Evolutionary conservation across 441 rosid genomes (phyloP), one percentile per base, ranked within the genome.

Genomic region (Populus hybrid): DNA sequence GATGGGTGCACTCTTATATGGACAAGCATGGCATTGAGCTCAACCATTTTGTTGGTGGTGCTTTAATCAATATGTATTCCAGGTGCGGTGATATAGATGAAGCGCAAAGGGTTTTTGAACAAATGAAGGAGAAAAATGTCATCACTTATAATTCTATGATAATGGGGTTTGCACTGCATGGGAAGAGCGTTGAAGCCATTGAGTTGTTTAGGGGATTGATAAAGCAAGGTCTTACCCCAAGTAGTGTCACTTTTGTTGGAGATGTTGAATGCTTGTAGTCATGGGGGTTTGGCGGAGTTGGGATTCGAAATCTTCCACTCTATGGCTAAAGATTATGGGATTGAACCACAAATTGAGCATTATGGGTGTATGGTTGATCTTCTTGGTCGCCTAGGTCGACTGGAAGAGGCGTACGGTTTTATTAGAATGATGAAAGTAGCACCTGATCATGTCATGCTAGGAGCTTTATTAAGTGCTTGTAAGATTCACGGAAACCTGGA

Each of bases 111-210:
- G 63, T 87, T 83, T 94, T 94, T 40, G 78, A 88, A 53, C 65
- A 70, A 63, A 89, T 92, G 89, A 82, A 86, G 40, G 87, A 85
- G 40, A 91, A 84, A 85, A 91, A 72, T 79, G 83, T 89, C 42
- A 85, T 91, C 73, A 86, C 95, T 6, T 94, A 95, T 91, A 92
- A 94, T 0, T 94, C 95, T 9, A 88, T 92, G 80, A 89, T 94
- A 34, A 86, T 87, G 82, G 95, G 93, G 68, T 85, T 91, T 46
- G 92, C 97, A 69, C 87, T 90, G 80, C 96, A 92, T 81, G 96
- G 98, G 69, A 84, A 84, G 80, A 88, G 88, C 71, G 87, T 78
- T 67, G 74, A 73, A n/a, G 94, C 93, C 5, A 76, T 84, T 2
- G 46, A 84, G 76, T 87, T 93, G 70, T 94, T 93, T 38, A 83